A percentile compares a stretch with the other conserved stretches of the same genome.
Conservation (phyloP, 345 rosid species). For the Populus simonii region DNA sequence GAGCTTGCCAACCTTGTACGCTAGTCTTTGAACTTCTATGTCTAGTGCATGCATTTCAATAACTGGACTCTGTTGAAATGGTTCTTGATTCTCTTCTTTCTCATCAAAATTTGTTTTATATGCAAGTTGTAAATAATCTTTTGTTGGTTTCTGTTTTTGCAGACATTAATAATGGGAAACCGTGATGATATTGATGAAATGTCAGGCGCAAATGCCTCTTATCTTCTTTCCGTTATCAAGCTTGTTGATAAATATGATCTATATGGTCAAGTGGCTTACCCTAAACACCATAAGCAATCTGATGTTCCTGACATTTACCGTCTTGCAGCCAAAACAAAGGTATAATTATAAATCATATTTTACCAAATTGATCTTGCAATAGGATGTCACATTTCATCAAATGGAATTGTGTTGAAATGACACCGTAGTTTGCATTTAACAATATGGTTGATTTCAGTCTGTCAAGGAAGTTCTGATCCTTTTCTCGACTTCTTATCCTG, state of each 20-base stretch:
- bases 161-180: slow-evolving; percentile 97
- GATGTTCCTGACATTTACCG: slow-evolving; percentile 96
- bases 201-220: slow-evolving; percentile 81
- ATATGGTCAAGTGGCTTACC: slow-evolving; percentile 95
- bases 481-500: too few species aligned
- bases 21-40: neutral
- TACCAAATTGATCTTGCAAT: neutral
- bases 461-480: too few species aligned
- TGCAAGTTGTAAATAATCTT: neutral
- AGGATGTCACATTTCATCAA: neutral
- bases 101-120: neutral
- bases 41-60: neutral
- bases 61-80: neutral
- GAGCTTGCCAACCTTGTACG: slow-evolving; percentile 93
- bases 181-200: slow-evolving; percentile 96
- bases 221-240: slow-evolving; percentile 88
- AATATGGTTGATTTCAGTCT: too few species aligned
- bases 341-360: slow-evolving; percentile 18
- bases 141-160: slow-evolving; percentile 20
- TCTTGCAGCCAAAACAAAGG: slow-evolving; percentile 97
- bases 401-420: neutral
- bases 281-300: slow-evolving; percentile 94
- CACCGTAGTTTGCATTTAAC: too few species aligned
- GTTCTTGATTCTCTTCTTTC: slow-evolving; percentile 6
- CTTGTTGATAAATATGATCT: slow-evolving; percentile 94